Percentiles rank a stretch among this genome's conserved stretches.
Conservation (phyloP, 257 asterid genomes). For the Jacaranda copaia region DNA sequence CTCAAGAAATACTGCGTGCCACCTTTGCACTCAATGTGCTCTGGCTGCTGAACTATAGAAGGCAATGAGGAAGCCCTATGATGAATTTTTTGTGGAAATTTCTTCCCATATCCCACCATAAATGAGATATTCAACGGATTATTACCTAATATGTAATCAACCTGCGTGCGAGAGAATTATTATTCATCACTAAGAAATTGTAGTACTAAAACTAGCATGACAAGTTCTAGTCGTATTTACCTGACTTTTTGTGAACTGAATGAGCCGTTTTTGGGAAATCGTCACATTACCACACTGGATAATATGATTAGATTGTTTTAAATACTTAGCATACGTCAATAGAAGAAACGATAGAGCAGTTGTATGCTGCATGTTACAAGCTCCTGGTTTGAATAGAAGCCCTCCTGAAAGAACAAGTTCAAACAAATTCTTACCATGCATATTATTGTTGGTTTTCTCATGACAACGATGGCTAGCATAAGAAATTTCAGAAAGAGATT, state of each 20-base stretch:
- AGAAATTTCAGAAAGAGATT: background rate
- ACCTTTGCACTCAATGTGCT: constrained; percentile 44
- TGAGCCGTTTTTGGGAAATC: constrained; percentile 33
- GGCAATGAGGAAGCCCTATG: constrained; percentile 61
- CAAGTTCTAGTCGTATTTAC: background rate
- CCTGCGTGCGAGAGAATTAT: constrained; percentile 35
- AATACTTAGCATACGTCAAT: constrained; percentile 47
- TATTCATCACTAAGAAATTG: no score
- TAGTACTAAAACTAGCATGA: background rate
- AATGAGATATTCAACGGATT: constrained; percentile 54
- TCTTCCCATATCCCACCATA: constrained; percentile 61
- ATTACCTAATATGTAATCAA: constrained; percentile 55
- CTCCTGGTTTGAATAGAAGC: constrained; percentile 34
- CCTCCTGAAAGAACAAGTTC: constrained; percentile 27
- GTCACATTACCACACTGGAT: constrained; percentile 37
- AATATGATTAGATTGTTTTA: constrained; percentile 29
- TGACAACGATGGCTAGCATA: background rate
- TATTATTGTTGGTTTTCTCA: no score
- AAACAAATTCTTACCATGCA: background rate
- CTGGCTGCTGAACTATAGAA: constrained; percentile 39
- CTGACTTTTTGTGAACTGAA: constrained; percentile 44
- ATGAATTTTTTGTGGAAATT: constrained; percentile 54
- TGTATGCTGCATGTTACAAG: constrained; percentile 47
- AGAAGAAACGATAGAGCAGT: constrained; percentile 47
- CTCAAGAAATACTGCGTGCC: constrained; percentile 51